phyloP scores from a whole-genome alignment of 257 asterid genomes.

The Fraxinus quadrangulata region DNA sequence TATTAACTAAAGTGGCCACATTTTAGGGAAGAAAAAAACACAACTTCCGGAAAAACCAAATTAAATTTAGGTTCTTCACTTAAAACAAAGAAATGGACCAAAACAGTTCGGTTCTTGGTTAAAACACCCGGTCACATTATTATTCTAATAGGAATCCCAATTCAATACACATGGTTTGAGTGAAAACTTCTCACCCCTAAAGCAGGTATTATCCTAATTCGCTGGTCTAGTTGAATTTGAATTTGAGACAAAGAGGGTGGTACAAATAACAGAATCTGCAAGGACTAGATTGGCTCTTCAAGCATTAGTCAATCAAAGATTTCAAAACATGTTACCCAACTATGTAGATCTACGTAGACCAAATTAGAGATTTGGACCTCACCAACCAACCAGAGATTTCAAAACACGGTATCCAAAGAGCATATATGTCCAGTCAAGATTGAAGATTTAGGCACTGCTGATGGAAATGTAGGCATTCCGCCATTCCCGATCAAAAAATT shows the following conservation, averaged over 20 bases:
- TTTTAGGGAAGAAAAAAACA: neutral
- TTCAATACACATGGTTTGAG: neutral
- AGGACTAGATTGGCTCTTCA: neutral
- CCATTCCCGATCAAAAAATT: neutral
- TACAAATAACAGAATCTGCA: neutral
- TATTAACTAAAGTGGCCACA: neutral
- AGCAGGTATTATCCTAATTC: neutral
- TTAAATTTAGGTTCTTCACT: neutral
- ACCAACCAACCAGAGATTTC: neutral
- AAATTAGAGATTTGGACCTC: neutral
- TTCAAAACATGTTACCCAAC: neutral
- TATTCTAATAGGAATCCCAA: neutral
- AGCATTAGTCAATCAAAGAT: neutral
- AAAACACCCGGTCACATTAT: neutral
- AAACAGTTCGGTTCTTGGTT: neutral
- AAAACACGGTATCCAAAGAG: neutral
- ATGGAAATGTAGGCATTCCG: neutral
- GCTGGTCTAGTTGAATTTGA: neutral
- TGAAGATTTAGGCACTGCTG: neutral
- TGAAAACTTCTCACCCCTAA: neutral
- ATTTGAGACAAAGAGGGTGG: neutral
- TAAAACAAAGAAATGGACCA: neutral
- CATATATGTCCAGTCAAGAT: neutral
- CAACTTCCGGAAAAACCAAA: neutral
- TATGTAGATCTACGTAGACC: neutral